A percentile compares a stretch with the other conserved stretches of the same genome.
Conservation (phyloP, 1,284 basidiomycete species). For the Pseudozyma hubeiensis region DNA sequence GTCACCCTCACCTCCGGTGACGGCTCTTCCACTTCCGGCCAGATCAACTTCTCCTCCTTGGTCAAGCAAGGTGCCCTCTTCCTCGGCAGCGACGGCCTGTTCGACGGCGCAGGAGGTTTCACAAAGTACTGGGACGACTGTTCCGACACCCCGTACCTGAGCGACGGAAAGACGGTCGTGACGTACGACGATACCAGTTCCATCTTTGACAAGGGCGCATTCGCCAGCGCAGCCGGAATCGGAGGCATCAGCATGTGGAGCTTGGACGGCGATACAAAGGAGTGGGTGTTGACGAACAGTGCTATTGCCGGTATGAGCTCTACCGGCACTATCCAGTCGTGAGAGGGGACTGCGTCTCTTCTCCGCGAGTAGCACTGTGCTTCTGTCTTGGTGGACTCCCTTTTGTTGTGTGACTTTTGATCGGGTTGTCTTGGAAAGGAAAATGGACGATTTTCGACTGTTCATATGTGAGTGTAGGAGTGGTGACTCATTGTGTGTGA, state of each 20-base stretch:
- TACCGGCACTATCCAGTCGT: conserved; percentile 2
- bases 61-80: conserved; percentile 51
- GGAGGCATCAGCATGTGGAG: conserved; percentile 59
- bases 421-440: too few relatives aligned
- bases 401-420: background rate
- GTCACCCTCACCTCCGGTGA: conserved; percentile 2
- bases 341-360: background rate
- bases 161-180: conserved; percentile 48
- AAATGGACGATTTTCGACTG: too few relatives aligned
- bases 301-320: conserved; percentile 45
- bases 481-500: too few relatives aligned
- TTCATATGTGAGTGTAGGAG: too few relatives aligned
- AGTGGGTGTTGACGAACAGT: conserved; percentile 45
- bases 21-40: conserved; percentile 39
- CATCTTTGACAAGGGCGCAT: conserved; percentile 58
- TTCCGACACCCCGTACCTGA: conserved; percentile 58
- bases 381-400: background rate
- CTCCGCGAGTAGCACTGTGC: background rate
- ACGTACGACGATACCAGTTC: conserved; percentile 62
- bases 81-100: conserved; percentile 25
- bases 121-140: conserved; percentile 63
- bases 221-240: conserved; percentile 51
- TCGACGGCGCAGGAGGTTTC: conserved; percentile 42
- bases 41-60: conserved; percentile 54
- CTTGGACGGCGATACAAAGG: conserved; percentile 56